Conservation (phyloP, 805 yeast species). For the Saturnispora zaruensis region DNA sequence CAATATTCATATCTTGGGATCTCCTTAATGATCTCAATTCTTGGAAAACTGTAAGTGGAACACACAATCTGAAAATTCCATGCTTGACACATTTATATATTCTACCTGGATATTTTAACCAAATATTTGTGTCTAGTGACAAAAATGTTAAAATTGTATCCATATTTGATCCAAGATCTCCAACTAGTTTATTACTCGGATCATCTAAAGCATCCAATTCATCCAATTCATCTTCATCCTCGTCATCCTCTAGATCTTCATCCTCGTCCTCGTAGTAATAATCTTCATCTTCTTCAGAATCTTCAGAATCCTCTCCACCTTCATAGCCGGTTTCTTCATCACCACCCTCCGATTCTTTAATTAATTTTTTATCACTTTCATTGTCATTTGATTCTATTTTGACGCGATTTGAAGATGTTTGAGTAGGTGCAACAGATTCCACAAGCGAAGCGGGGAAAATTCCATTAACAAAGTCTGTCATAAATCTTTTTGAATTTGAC, state of each 20-base stretch:
- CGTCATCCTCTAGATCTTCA: neutral
- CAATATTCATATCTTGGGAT: constrained; percentile 61
- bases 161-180: constrained; percentile 49
- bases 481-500: constrained; percentile 25
- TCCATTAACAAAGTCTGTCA: constrained; percentile 26
- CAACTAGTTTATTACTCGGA: constrained; percentile 22
- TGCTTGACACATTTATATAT: constrained; percentile 60
- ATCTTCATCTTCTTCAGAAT: constrained; percentile 7
- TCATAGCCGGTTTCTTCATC: constrained; percentile 19
- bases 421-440: neutral
- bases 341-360: constrained; percentile 15
- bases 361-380: constrained; percentile 29
- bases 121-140: constrained; percentile 68
- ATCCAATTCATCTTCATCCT: constrained; percentile 1
- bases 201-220: constrained; percentile 8
- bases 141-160: constrained; percentile 49
- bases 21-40: constrained; percentile 64
- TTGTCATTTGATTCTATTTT: constrained; percentile 14
- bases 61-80: constrained; percentile 48
- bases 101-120: constrained; percentile 76
- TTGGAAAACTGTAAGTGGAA: constrained; percentile 71
- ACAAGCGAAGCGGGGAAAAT: constrained; percentile 17
- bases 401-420: constrained; percentile 11
- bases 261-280: neutral
- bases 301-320: constrained; percentile 12